Base-by-base conservation (phyloP, 331 rosid genomes). In the Pyracantha coccinea region DNA sequence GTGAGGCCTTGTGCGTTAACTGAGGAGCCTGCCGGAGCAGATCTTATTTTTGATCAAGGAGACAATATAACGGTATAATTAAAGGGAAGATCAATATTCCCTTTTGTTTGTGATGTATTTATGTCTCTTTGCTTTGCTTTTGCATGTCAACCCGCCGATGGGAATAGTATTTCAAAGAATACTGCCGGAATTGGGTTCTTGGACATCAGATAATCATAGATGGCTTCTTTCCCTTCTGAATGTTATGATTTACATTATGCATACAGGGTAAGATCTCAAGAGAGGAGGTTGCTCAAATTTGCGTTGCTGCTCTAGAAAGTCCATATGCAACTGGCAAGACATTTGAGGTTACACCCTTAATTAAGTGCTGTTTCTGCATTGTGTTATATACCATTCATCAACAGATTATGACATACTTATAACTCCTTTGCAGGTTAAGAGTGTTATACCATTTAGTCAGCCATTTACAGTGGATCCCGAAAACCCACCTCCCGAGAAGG, bases 21-120 rank as follows among this genome's bases (percentile, higher is more conserved):
- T 19, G 96, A 91, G 85, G 97, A 94, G 75, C 97, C 95, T 71
- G 97, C 97, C 5, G 97, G 99, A 78, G 99, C 99, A 13, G 96
- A 94, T 87, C 93, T 91, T 47, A 86, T 94, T 69, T 90, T 91
- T 38, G 95, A 94, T 21, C 99, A 94, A 86, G 97, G 99, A 83
- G 99, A 94, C 90, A 90, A 90, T 79, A 91, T 94, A 67, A 91
- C 92, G 90, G 99, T 94, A 90, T 61, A 8, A 6, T 68, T 15
- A 64, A 52, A 27, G 54, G 55, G 47, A 74, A 69, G 69, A 57
- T 38, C 20, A 11, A 66, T 68, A 72, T 81, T 77, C 71, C 60
- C 3, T 3, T 31, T 66, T 72, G 45, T 11, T 38, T 38, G 45
- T 66, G 17, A 5, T 72, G 54, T 32, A 29, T 31, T 38, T 10